phyloP scores from a whole-genome alignment of 129 eudicot genomes.

The Gnaphalium uliginosum region DNA sequence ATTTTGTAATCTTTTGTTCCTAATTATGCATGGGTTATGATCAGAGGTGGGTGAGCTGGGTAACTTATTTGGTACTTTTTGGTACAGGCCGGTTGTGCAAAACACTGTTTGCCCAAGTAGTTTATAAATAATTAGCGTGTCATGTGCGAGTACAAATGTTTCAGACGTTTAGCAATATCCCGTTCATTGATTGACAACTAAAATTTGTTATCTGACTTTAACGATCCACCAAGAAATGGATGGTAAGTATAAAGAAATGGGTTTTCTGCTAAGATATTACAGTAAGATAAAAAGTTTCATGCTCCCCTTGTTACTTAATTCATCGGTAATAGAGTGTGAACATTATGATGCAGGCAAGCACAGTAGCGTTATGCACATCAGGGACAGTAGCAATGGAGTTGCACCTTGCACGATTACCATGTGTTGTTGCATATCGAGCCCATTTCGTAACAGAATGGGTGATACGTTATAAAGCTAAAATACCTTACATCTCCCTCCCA shows the following conservation, averaged over 20 bases:
- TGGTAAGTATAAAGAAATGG: no score
- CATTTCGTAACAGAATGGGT: conserved; percentile 81
- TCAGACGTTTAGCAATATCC: no score
- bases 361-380: conserved; percentile 82
- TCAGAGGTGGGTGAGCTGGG: not conserved
- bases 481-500: conserved; percentile 84
- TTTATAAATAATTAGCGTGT: no score
- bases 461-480: conserved; percentile 80
- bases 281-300: no score
- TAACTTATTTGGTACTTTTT: no score
- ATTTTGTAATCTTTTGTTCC: not conserved
- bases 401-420: conserved; percentile 91
- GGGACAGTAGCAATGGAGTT: conserved; percentile 95
- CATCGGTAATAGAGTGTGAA: not conserved
- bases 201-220: no score
- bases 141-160: no score
- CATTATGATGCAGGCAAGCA: conserved; percentile 68
- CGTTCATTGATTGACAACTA: no score
- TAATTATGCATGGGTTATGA: not conserved
- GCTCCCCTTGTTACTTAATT: no score
- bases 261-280: no score
- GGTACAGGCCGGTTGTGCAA: not conserved
- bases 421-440: conserved; percentile 96
- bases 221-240: no score
- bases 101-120: not conserved